Evolutionary conservation across 371 early-diverging fungal genomes (phyloP), one percentile per base, ranked within the genome.

Genomic region (Globomyces sp.): DNA sequence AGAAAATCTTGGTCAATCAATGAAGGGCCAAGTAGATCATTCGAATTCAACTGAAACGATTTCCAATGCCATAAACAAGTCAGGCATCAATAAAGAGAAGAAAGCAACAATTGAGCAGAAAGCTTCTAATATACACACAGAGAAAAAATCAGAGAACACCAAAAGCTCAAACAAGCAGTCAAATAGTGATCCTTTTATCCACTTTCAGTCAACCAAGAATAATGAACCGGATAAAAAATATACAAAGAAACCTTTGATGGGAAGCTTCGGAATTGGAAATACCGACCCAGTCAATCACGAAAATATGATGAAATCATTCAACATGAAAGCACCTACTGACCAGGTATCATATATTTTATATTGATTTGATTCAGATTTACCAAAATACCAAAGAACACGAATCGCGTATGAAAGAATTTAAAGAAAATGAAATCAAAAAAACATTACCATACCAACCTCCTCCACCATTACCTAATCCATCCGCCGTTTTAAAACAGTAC

Each of bases 291-390:
- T 40, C n/a, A 61, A 60, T 9, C 67, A 47, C 1, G 6, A 41
- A 48, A 34, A 64, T 13, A 24, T 10, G 3, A 8, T 51, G 34
- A 67, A 67, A 13, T 60, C 67, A 9, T 67, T 67, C 52, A 67
- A 67, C 40, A 49, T 67, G 2, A 59, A 62, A 24, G 67, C 67
- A 10, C 67, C 67, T 3, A 1, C 58, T 48, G n/a, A 36, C 34
- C 51, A 65, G 51, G 65, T 65, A 50, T 13, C 4, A 34, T 9
- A 9, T 57, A 36, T 13, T 57, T 57, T 10, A 24, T 64, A 4
- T 6, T 34, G 3, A 34, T 4, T 55, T 6, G 6, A 34, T 39
- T 55, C 40, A 60, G 60, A 44, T 60, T 37, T 60, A 44, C 24
- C 39, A 40, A 6, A 36, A 60, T 13, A 60, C 60, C 8, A 60